Evolutionary conservation across 108 stramenopile genomes (phyloP).

Genomic region (Skeletonema menzelii): DNA sequence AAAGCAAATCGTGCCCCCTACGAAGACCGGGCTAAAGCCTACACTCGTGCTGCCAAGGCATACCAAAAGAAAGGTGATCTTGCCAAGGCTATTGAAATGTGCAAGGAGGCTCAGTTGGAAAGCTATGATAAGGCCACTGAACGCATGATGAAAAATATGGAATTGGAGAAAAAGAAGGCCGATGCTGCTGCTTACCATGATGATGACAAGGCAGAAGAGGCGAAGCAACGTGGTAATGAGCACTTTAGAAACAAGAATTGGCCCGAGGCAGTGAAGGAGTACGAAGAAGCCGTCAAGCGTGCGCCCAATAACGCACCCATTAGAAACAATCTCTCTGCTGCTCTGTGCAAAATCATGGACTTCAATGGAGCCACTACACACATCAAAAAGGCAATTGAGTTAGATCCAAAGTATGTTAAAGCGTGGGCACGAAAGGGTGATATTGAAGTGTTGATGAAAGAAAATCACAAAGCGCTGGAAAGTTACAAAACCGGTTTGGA

Average conservation of each 20-base stretch:
- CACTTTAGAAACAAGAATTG: conserved; percentile 91
- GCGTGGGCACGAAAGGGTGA: conserved; percentile 99
- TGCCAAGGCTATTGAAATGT: conserved; percentile 89
- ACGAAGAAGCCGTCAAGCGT: conserved; percentile 97
- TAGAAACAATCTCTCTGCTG: conserved; percentile 97
- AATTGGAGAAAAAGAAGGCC: conserved; percentile 93
- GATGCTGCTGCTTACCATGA: conserved; percentile 90
- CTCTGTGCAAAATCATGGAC: conserved; percentile 96
- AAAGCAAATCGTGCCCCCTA: conserved; percentile 89
- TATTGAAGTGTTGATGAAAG: conserved; percentile 97
- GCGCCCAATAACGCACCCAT: conserved; percentile 97
- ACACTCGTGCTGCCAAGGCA: conserved; percentile 91
- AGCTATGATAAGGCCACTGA: conserved; percentile 87
- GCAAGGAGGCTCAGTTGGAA: conserved; percentile 87
- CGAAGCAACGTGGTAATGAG: conserved; percentile 97
- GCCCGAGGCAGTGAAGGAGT: conserved; percentile 81
- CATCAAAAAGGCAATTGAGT: conserved; percentile 93
- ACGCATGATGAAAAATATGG: conserved; percentile 91
- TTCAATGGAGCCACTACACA: conserved; percentile 94
- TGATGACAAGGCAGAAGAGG: conserved; percentile 95
- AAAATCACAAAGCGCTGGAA: conserved; percentile 97
- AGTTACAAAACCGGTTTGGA: conserved; percentile 92
- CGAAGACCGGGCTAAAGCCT: conserved; percentile 95
- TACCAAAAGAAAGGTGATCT: conserved; percentile 91
- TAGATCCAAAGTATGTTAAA: conserved; percentile 98